phyloP scores from a whole-genome alignment of 1,284 basidiomycete species.

The Leucoagaricus sp. region DNA sequence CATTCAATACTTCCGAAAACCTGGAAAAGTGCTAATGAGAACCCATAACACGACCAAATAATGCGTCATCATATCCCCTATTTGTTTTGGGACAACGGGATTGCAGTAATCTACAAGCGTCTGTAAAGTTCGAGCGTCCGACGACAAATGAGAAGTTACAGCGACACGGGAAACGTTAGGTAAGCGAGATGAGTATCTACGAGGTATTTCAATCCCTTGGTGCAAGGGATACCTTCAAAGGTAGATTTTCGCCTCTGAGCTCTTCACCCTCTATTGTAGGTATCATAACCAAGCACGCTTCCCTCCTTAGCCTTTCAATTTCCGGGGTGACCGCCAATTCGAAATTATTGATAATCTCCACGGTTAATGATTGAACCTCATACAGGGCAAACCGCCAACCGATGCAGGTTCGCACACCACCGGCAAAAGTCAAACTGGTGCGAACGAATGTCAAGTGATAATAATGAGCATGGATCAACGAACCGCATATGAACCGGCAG shows the following conservation, averaged over 20 bases:
- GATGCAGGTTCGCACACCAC: conserved; percentile 52
- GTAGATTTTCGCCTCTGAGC: conserved; percentile 46
- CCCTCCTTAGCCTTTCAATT: conserved; percentile 43
- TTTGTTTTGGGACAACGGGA: too few relatives aligned
- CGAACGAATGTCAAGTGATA: conserved; percentile 1
- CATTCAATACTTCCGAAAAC: neutral
- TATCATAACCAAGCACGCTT: conserved; percentile 55
- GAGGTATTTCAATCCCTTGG: conserved; percentile 27
- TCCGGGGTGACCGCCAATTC: conserved; percentile 45
- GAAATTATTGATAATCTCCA: conserved; percentile 54
- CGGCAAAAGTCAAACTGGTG: conserved; percentile 44
- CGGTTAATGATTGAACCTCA: conserved; percentile 48
- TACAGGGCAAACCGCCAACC: conserved; percentile 50
- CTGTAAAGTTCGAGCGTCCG: neutral
- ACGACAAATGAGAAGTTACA: neutral
- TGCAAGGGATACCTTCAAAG: conserved; percentile 37
- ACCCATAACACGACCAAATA: conserved; percentile 8
- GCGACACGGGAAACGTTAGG: neutral
- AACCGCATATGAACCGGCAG: neutral
- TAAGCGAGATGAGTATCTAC: neutral
- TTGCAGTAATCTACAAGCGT: too few relatives aligned
- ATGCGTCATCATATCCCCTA: neutral
- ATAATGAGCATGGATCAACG: neutral
- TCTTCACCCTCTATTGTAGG: conserved; percentile 54
- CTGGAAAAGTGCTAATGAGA: neutral